Conservation (phyloP, 768 basidiomycete genomes). For the Podaxis rugospora region DNA sequence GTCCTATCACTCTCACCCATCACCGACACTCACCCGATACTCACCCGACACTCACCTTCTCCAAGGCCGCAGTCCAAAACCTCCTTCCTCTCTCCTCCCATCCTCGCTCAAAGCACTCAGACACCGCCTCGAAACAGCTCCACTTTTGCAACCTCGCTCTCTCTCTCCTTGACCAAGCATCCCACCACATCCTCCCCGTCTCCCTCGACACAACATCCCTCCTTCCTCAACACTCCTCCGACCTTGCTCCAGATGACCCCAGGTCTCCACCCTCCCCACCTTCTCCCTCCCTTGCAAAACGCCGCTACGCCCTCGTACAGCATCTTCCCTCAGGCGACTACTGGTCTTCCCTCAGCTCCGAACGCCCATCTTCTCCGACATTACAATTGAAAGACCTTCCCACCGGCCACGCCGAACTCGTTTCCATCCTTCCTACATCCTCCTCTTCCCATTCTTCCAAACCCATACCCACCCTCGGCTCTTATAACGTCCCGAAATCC, state of each 20-base stretch:
- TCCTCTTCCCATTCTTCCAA: conserved; percentile 31
- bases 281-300: conserved; percentile 30
- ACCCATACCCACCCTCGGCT: conserved; percentile 47
- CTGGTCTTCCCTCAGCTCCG: conserved; percentile 69
- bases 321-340: conserved; percentile 72
- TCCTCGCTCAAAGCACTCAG: conserved; percentile 58
- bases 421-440: conserved; percentile 67
- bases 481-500: conserved; percentile 44
- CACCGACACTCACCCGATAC: conserved; percentile 12
- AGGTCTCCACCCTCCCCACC: conserved; percentile 14
- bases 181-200: conserved; percentile 40
- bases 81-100: conserved; percentile 67
- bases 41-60: not conserved
- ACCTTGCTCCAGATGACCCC: not conserved
- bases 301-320: conserved; percentile 75
- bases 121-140: conserved; percentile 63
- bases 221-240: conserved; percentile 21
- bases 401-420: conserved; percentile 72
- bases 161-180: conserved; percentile 69
- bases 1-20: conserved; percentile 22
- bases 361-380: conserved; percentile 28
- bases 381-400: conserved; percentile 45
- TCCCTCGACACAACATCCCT: conserved; percentile 43
- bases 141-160: conserved; percentile 72
- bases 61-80: conserved; percentile 58